Evolutionary conservation across 2,329 filamentous ascomycete species (phyloP).

Genomic region (Pyrenochaeta sp.): DNA sequence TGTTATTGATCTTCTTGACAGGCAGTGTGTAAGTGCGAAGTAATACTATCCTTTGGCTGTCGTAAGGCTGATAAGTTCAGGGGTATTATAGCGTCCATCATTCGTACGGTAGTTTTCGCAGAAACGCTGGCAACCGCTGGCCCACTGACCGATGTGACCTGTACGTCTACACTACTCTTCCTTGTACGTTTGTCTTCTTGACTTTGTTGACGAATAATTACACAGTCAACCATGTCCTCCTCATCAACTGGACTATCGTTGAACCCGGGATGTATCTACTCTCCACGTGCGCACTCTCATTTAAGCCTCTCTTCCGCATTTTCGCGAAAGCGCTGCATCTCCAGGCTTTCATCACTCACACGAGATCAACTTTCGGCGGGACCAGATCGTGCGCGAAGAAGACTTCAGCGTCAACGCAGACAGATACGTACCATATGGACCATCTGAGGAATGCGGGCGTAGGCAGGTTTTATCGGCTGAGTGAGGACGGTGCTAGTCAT

Average conservation of each 20-base stretch:
- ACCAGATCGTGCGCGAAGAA: slow-evolving; percentile 3
- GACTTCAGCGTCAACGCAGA: slow-evolving; percentile 1
- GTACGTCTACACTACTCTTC: slow-evolving; percentile 14
- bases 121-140: slow-evolving; percentile 13
- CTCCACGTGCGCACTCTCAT: slow-evolving; percentile 32
- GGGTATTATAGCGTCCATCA: slow-evolving; percentile 34
- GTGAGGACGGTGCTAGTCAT: slow-evolving; percentile 7
- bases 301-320: slow-evolving; percentile 36
- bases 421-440: slow-evolving; percentile 16
- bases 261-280: slow-evolving; percentile 39
- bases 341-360: slow-evolving; percentile 26
- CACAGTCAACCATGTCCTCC: slow-evolving; percentile 19
- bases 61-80: slow-evolving; percentile 13
- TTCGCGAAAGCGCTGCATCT: slow-evolving; percentile 29
- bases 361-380: slow-evolving; percentile 13
- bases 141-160: slow-evolving; percentile 29
- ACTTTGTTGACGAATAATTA: background rate
- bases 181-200: background rate
- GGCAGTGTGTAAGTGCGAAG: slow-evolving; percentile 34
- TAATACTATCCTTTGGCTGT: background rate
- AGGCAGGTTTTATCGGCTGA: slow-evolving; percentile 17
- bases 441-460: slow-evolving; percentile 15
- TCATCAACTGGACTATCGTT: slow-evolving; percentile 37
- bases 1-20: slow-evolving; percentile 37
- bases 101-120: slow-evolving; percentile 33